Conservation (phyloP, 805 yeast genomes). For the Naumovozyma castellii region DNA sequence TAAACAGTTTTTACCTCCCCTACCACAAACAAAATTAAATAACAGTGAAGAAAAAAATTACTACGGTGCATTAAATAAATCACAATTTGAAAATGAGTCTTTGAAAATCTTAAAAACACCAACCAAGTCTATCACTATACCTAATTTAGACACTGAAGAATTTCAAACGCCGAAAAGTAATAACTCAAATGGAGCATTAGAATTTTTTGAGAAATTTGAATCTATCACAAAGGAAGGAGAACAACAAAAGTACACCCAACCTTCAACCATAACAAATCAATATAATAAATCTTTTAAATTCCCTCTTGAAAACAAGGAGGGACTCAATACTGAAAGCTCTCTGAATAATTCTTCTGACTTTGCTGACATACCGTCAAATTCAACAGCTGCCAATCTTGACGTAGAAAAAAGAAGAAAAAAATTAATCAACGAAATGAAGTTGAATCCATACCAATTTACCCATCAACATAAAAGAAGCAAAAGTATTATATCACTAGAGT, state of each 20-base stretch:
- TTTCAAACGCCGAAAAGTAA: conserved; percentile 9
- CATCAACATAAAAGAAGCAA: conserved; percentile 27
- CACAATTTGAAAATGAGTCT: conserved; percentile 7
- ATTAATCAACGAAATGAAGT: conserved; percentile 6
- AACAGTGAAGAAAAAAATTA: neutral
- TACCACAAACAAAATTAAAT: neutral
- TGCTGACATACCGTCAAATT: no score
- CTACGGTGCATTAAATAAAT: neutral
- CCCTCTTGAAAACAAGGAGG: conserved; percentile 8
- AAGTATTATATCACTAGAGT: conserved; percentile 19
- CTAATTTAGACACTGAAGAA: conserved; percentile 9
- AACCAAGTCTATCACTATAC: conserved; percentile 20
- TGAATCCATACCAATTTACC: conserved; percentile 7
- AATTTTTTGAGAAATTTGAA: conserved; percentile 20
- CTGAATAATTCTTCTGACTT: neutral
- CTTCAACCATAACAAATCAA: conserved; percentile 2
- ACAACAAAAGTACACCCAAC: neutral
- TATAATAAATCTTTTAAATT: conserved; percentile 19
- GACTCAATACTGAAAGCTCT: neutral
- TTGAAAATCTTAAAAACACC: conserved; percentile 22
- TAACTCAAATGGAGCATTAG: conserved; percentile 12
- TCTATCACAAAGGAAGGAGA: conserved; percentile 2
- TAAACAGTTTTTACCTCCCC: neutral
- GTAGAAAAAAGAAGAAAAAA: conserved; percentile 18
- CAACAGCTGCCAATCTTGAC: conserved; percentile 4